These are phyloP conservation scores for Pinus albicaulis DNA, from an alignment of 75 land plant species.

Conservation along the genomic window DNA sequence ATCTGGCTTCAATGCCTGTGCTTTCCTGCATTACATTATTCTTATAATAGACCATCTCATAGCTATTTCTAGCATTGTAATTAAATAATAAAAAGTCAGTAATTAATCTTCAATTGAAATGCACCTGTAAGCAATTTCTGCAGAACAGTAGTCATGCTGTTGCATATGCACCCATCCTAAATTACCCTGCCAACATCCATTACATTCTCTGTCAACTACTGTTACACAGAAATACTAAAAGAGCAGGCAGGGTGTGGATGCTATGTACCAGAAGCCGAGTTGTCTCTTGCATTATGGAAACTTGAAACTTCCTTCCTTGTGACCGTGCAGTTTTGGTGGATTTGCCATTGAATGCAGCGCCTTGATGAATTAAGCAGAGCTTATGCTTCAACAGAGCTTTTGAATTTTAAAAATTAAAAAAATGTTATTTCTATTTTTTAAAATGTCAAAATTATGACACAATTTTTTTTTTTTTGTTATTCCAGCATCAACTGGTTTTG, in stretches of 20 bases:
- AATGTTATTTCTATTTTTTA: too few species aligned
- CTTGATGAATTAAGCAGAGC: constrained; percentile 69
- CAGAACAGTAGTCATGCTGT: constrained; percentile 43
- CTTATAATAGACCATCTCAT: background rate
- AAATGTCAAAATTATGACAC: too few species aligned
- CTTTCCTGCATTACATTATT: background rate
- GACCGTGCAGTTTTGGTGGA: too few species aligned
- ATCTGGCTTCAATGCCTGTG: background rate
- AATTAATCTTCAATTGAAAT: too few species aligned
- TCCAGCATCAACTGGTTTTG: too few species aligned
- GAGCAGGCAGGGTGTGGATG: too few species aligned
- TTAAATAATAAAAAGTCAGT: too few species aligned
- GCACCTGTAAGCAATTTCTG: constrained; percentile 40
- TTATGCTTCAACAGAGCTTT: constrained; percentile 82
- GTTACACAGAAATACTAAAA: too few species aligned
- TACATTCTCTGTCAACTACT: too few species aligned
- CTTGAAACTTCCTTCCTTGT: constrained; percentile 57
- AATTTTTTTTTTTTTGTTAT: too few species aligned
- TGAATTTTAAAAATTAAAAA: too few species aligned
- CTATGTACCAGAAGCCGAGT: constrained; percentile 73
- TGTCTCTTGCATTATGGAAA: constrained; percentile 88
- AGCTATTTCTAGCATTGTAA: too few species aligned
- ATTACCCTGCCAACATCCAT: constrained; percentile 8
- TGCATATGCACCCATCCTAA: constrained; percentile 98
- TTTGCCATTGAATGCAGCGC: background rate